phyloP scores from a whole-genome alignment of 331 rosid genomes.

The Malus hybrid region DNA sequence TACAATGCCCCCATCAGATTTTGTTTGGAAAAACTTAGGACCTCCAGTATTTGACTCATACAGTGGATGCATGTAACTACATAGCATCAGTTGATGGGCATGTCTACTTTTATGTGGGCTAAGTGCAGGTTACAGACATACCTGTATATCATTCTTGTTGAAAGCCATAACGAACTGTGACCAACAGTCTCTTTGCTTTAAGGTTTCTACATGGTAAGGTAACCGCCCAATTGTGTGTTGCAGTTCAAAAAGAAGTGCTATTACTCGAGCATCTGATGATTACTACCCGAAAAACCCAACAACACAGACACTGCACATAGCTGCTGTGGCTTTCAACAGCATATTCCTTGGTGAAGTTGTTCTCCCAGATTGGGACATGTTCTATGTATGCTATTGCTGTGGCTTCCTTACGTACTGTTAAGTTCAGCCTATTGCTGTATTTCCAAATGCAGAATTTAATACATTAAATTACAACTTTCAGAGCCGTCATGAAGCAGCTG shows the following conservation, averaged over 20 bases:
- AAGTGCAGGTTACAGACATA: too few relatives aligned
- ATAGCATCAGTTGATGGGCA: background rate
- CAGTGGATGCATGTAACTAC: background rate
- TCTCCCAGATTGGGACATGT: constrained; percentile 52
- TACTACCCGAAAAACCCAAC: constrained; percentile 33
- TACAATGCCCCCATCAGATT: background rate
- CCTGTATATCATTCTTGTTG: background rate
- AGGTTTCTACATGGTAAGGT: background rate
- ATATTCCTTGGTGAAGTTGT: constrained; percentile 39
- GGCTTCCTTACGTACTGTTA: background rate
- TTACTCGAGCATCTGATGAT: constrained; percentile 34
- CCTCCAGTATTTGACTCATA: background rate
- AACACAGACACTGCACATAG: constrained; percentile 34
- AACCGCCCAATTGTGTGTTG: background rate
- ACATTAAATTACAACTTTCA: constrained; percentile 6
- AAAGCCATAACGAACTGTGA: background rate
- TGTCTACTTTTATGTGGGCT: background rate
- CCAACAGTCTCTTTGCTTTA: background rate
- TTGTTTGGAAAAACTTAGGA: background rate
- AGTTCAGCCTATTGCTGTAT: background rate
- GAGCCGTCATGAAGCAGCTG: constrained; percentile 36
- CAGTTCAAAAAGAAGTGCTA: constrained; percentile 34
- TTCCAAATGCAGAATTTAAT: constrained; percentile 1
- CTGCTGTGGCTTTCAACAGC: constrained; percentile 44
- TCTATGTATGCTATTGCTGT: constrained; percentile 25